phyloP scores from a whole-genome alignment of 2,329 filamentous ascomycete species.

The Colletotrichum navitas region DNA sequence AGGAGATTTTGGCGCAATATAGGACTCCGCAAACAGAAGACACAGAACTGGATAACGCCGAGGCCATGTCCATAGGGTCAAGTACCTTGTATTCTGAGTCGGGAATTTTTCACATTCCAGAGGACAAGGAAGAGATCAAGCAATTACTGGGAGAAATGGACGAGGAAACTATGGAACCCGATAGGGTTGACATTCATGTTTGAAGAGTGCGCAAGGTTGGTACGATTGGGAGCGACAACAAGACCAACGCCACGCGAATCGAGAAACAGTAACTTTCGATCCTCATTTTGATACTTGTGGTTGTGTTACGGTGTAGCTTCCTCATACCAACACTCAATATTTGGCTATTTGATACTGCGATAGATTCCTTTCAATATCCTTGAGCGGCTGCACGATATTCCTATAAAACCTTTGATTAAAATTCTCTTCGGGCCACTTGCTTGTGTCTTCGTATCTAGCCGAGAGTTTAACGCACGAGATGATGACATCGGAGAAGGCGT shows the following conservation, averaged over 20 bases:
- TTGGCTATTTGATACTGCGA: neutral
- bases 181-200: neutral
- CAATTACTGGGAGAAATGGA: neutral
- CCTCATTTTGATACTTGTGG: neutral
- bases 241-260: neutral
- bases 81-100: neutral
- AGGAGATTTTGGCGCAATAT: neutral
- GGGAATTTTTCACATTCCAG: neutral
- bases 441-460: no score
- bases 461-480: no score
- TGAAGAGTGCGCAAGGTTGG: neutral
- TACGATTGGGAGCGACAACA: neutral
- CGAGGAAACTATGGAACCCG: rapidly evolving
- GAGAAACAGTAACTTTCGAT: neutral
- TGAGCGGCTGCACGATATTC: no score
- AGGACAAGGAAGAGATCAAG: slow-evolving; percentile 1
- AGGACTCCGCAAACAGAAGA: neutral
- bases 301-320: neutral
- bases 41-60: neutral
- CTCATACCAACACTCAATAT: neutral
- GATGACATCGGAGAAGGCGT: no score
- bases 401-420: no score
- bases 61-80: neutral
- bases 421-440: no score
- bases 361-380: neutral